Evolutionary conservation across 2,329 filamentous ascomycete species (phyloP).

Genomic region (Mycocentrospora acerina): DNA sequence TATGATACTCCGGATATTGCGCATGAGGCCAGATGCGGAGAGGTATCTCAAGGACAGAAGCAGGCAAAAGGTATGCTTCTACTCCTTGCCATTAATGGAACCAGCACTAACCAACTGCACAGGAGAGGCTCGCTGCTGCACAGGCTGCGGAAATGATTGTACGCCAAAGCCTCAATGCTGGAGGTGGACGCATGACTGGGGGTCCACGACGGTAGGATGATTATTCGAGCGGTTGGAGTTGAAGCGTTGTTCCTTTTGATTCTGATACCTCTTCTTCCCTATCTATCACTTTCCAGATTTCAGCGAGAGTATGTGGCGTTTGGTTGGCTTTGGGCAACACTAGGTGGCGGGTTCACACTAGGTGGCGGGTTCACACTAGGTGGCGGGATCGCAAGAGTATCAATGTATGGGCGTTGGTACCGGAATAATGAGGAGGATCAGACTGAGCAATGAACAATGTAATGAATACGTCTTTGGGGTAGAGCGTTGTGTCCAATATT

Average conservation of each 20-base stretch:
- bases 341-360: too few species aligned
- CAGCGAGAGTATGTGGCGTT: neutral
- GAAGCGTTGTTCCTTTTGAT: neutral
- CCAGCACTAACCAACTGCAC: constrained; percentile 1
- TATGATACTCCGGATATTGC: constrained; percentile 91
- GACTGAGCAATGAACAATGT: too few species aligned
- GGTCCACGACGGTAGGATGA: constrained; percentile 11
- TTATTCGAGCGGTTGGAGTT: neutral
- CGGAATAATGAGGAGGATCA: too few species aligned
- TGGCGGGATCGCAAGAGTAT: too few species aligned
- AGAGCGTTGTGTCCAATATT: too few species aligned
- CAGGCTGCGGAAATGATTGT: constrained; percentile 94
- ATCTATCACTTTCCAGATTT: neutral
- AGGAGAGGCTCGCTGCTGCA: constrained; percentile 81
- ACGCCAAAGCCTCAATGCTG: constrained; percentile 76
- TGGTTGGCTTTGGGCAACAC: too few species aligned
- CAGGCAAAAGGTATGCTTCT: constrained; percentile 67
- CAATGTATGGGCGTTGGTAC: too few species aligned
- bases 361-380: too few species aligned
- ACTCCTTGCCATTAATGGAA: neutral
- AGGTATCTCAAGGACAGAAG: constrained; percentile 86
- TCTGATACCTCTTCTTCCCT: constrained; percentile 20
- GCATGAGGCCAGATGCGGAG: constrained; percentile 90
- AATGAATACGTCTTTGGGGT: too few species aligned
- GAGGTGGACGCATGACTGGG: constrained; percentile 53